Evolutionary conservation across 108 stramenopile species (phyloP).

Genomic region (Skeletonema costatum): DNA sequence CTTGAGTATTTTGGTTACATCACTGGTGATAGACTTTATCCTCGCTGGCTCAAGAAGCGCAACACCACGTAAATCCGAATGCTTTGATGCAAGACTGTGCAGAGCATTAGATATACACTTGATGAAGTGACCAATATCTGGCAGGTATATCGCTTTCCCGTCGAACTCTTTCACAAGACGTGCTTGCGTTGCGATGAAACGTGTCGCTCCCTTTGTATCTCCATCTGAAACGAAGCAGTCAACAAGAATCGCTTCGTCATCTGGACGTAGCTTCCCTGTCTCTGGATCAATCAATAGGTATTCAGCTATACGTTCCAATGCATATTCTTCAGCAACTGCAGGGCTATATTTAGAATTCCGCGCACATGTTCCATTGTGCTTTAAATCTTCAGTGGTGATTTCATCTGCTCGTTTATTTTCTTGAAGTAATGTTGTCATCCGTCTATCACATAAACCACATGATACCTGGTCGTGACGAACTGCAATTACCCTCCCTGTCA

Average conservation of each 20-base stretch:
- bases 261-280: not conserved
- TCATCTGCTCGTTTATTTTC: not conserved
- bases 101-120: slow-evolving; percentile 12
- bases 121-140: slow-evolving; percentile 17
- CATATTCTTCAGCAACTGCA: slow-evolving; percentile 11
- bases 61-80: not conserved
- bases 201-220: slow-evolving; percentile 7
- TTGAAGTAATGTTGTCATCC: not conserved
- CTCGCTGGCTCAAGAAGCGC: not conserved
- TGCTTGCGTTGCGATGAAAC: slow-evolving; percentile 3
- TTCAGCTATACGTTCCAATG: not conserved
- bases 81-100: not conserved
- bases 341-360: too few species aligned
- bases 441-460: not conserved
- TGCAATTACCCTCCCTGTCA: not conserved
- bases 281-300: slow-evolving; percentile 1
- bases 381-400: not conserved
- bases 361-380: not conserved
- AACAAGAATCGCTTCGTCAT: slow-evolving; percentile 9
- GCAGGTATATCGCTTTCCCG: not conserved
- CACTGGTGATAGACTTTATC: not conserved
- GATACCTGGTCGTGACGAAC: not conserved
- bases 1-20: not conserved
- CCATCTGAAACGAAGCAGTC: slow-evolving; percentile 9
- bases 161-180: not conserved